Evolutionary conservation across 2,329 filamentous ascomycete species (phyloP).

Genomic region (Atkinsonella hypoxylon): DNA sequence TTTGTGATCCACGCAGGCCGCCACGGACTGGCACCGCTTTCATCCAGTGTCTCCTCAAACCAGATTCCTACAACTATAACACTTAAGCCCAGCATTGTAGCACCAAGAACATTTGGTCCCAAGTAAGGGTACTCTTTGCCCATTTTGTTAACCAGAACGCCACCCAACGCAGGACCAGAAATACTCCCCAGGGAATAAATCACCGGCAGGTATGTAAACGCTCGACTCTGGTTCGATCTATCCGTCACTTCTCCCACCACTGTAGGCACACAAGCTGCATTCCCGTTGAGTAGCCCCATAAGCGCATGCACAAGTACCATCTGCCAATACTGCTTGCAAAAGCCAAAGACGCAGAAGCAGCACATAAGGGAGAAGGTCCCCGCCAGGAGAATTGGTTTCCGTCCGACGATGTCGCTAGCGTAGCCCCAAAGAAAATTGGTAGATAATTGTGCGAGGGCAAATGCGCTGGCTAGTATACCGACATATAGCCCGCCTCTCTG

Average conservation of each 20-base stretch:
- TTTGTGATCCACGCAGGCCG: constrained; percentile 22
- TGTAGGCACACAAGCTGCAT: constrained; percentile 86
- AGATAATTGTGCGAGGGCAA: constrained; percentile 81
- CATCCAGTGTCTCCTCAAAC: constrained; percentile 63
- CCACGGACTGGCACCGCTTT: constrained; percentile 17
- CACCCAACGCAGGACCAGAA: constrained; percentile 83
- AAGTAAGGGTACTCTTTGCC: constrained; percentile 66
- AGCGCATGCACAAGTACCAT: constrained; percentile 73
- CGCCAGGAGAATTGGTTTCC: constrained; percentile 62
- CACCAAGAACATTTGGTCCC: constrained; percentile 69
- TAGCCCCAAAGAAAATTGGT: constrained; percentile 63
- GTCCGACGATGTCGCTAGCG: constrained; percentile 52
- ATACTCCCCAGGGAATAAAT: constrained; percentile 95
- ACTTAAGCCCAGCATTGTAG: constrained; percentile 58
- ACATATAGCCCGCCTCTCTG: constrained; percentile 75
- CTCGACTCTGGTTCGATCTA: constrained; percentile 82
- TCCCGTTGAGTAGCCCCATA: constrained; percentile 92
- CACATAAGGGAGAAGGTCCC: constrained; percentile 73
- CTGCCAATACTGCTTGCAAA: constrained; percentile 73
- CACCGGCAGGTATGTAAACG: constrained; percentile 88
- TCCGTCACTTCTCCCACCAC: constrained; percentile 93
- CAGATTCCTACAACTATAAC: constrained; percentile 65
- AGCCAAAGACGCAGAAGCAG: constrained; percentile 79
- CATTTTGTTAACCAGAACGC: constrained; percentile 58
- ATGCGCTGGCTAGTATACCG: constrained; percentile 78